Conservation (phyloP, 2,329 filamentous ascomycete species). For the Hymenoscyphus albidus region DNA sequence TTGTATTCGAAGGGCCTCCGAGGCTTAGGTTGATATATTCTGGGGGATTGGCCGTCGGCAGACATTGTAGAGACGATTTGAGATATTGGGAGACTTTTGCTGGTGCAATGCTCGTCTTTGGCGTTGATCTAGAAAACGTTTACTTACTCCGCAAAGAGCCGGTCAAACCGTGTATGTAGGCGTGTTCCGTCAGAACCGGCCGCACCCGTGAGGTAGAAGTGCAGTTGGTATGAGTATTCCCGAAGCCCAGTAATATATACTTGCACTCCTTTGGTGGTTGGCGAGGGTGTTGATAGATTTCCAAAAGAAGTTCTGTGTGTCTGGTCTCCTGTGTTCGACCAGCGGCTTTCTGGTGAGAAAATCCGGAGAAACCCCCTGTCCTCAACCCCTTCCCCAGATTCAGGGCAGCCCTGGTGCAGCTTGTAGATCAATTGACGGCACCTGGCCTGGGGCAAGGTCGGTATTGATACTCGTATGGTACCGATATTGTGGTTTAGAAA, state of each 20-base stretch:
- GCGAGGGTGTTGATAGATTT: neutral
- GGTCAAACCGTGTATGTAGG: neutral
- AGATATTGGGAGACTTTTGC: neutral
- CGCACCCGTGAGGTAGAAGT: neutral
- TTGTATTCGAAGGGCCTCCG: slow-evolving; percentile 66
- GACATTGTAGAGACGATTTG: slow-evolving; percentile 4
- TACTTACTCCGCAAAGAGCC: too few relatives aligned
- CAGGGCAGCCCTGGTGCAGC: neutral
- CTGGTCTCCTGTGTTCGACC: neutral
- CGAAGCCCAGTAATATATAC: neutral
- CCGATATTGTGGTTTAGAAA: neutral
- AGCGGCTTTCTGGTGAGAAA: neutral
- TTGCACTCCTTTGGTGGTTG: neutral
- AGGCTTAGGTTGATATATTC: slow-evolving; percentile 65
- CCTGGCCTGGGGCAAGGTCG: too few relatives aligned
- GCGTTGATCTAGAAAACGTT: neutral
- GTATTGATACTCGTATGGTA: too few relatives aligned
- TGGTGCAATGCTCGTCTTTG: neutral
- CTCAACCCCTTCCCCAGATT: slow-evolving; percentile 1
- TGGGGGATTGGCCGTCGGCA: slow-evolving; percentile 36
- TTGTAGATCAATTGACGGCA: neutral
- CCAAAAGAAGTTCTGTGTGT: neutral
- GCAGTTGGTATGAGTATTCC: neutral
- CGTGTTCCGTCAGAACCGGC: neutral
- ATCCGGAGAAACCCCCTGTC: neutral